Conservation (phyloP, 805 yeast genomes). For the Cyberlindnera americana region DNA sequence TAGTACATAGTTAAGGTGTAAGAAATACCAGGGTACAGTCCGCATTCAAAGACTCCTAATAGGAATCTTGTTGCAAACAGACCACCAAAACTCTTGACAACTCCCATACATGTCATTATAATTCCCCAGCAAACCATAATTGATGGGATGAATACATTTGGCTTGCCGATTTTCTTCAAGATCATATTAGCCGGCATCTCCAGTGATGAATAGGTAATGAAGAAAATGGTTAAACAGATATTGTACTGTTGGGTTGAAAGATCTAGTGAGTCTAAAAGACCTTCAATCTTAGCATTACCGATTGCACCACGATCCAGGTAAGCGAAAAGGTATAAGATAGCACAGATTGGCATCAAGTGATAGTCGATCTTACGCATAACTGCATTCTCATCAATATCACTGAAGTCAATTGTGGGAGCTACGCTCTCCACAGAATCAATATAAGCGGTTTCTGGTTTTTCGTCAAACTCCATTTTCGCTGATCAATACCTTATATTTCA, state of each 20-base stretch:
- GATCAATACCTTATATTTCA: too few species aligned
- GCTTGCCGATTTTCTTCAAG: conserved; percentile 19
- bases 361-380: conserved; percentile 17
- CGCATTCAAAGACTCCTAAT: conserved; percentile 22
- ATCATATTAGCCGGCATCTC: conserved; percentile 21
- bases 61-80: conserved; percentile 17
- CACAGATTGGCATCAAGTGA: conserved; percentile 16
- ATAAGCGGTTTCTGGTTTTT: not conserved
- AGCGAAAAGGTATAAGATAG: conserved; percentile 15
- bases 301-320: conserved; percentile 20
- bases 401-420: conserved; percentile 3
- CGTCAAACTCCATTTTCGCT: not conserved
- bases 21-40: conserved; percentile 18
- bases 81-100: conserved; percentile 15
- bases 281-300: conserved; percentile 14
- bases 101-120: conserved; percentile 18
- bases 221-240: conserved; percentile 17
- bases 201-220: conserved; percentile 18
- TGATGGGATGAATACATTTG: conserved; percentile 12
- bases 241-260: conserved; percentile 10
- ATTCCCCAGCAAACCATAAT: conserved; percentile 19
- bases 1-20: conserved; percentile 26
- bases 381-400: conserved; percentile 6
- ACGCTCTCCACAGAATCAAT: not conserved
- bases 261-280: conserved; percentile 6